Evolutionary conservation across 768 basidiomycete species (phyloP), one percentile per base, ranked within the genome.

Genomic region (Chalciporus chontae): DNA sequence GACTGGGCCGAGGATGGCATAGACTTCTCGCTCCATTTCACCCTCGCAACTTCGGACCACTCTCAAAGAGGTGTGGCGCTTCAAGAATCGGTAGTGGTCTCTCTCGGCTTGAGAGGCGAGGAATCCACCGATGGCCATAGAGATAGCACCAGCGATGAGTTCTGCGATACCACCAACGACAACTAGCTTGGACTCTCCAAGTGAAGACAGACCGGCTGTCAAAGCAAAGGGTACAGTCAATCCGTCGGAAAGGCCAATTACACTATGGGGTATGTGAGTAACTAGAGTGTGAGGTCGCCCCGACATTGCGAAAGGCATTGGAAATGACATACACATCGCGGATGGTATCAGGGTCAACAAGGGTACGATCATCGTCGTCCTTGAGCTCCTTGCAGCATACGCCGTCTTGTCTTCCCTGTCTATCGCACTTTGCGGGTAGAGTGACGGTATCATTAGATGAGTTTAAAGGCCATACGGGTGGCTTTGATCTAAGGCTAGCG

Each of bases 101-200:
- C 94, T 85, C 69, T 99, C 96, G 26, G 95, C 87, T 69, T 99
- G 91, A 1, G 94, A 93, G 3, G 94, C 94, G 43, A 99, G 85
- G 78, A 95, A 97, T 17, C 95, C 95, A 46, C 96, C 96, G 36
- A 99, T 89, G 53, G 96, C 96, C 95, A 99, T 99, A 2, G 90
- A 93, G 40, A 98, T 90, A 11, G 94, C 90, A 6, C 96, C 96
- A 1, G 94, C 92, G 50, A 95, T 91, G 57, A 99, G 85, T 67
- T 99, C 96, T 1, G 96, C 95, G 31, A 96, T 72, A 14, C 96
- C 96, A 47, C 93, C 95, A 24, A 95, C 79, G 43, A 95, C 87
- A 54, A 99, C 96, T n/a, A 97, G 78, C 47, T 78, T 83, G 7
- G 91, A 93, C 51, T 89, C 84, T 41, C 94, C 94, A 34, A 96